phyloP scores from a whole-genome alignment of 2,329 filamentous ascomycete species.

The Bimuria novae-zelandiae region DNA sequence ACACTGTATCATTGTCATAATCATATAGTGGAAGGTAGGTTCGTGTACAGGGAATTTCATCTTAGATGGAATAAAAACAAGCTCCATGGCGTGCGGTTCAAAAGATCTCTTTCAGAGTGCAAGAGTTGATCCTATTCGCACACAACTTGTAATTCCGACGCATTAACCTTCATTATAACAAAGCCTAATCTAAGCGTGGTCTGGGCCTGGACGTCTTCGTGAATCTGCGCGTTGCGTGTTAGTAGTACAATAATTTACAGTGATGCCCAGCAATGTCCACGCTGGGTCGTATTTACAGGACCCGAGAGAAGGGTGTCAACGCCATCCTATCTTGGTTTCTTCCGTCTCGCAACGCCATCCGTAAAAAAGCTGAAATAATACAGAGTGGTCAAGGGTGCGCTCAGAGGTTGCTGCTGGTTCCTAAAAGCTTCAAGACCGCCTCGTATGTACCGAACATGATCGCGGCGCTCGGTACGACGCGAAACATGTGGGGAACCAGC shows the following conservation, averaged over 20 bases:
- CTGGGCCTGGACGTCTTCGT: no score
- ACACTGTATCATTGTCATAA: no score
- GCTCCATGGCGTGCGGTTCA: no score
- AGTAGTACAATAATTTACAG: constrained; percentile 7
- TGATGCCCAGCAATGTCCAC: not conserved
- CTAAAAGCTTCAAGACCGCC: constrained; percentile 54
- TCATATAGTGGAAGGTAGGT: no score
- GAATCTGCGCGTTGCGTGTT: not conserved
- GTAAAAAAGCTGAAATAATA: not conserved
- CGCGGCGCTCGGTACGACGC: constrained; percentile 87
- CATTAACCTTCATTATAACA: no score
- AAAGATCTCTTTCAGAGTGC: no score
- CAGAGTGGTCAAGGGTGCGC: not conserved
- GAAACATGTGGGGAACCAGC: constrained; percentile 86
- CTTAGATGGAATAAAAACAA: no score
- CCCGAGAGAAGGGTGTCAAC: constrained; percentile 8
- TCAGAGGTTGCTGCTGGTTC: constrained; percentile 49
- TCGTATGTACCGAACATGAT: constrained; percentile 94
- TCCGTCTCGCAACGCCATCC: constrained; percentile 6
- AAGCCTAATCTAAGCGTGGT: no score
- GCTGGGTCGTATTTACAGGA: constrained; percentile 3
- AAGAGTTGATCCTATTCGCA: no score
- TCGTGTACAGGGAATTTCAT: no score
- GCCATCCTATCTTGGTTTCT: not conserved
- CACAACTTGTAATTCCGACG: no score